These are phyloP conservation scores for Suillus placidus DNA, from an alignment of 768 basidiomycete genomes.

Conservation along the genomic window DNA sequence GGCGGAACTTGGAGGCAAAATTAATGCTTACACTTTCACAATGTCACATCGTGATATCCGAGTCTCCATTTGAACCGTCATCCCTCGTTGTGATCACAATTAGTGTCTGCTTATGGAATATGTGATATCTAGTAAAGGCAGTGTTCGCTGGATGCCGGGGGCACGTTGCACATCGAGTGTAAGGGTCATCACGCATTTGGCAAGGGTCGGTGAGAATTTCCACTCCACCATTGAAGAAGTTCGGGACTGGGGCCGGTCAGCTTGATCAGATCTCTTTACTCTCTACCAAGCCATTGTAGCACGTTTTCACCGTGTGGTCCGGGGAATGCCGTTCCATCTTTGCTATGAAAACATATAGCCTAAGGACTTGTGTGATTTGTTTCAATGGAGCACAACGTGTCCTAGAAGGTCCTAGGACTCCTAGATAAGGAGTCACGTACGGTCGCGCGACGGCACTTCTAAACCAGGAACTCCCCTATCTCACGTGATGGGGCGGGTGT, in stretches of 20 bases:
- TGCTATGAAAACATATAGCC: too few relatives aligned
- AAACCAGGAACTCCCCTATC: not conserved
- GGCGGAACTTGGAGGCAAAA: conserved; percentile 15
- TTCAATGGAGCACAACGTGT: not conserved
- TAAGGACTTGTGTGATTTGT: not conserved
- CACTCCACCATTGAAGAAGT: conserved; percentile 2
- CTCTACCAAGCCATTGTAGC: not conserved
- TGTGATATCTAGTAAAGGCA: conserved; percentile 15
- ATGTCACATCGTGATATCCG: conserved; percentile 29
- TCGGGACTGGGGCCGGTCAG: conserved; percentile 2
- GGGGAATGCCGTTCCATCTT: not conserved
- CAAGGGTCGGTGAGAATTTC: not conserved
- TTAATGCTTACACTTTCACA: conserved; percentile 20
- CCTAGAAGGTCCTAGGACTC: too few relatives aligned
- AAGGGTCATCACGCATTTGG: conserved; percentile 4
- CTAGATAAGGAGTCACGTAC: too few relatives aligned
- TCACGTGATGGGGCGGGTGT: conserved; percentile 3
- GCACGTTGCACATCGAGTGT: conserved; percentile 26
- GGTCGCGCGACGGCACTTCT: not conserved
- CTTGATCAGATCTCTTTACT: conserved; percentile 3
- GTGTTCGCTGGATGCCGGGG: conserved; percentile 22
- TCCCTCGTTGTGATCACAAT: conserved; percentile 35
- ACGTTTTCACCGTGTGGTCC: not conserved
- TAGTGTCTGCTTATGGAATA: conserved; percentile 12
- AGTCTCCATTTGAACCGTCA: conserved; percentile 14